A percentile compares a stretch with the other conserved stretches of the same genome.
Conservation (phyloP, 345 rosid species). For the Corchorus capsularis region DNA sequence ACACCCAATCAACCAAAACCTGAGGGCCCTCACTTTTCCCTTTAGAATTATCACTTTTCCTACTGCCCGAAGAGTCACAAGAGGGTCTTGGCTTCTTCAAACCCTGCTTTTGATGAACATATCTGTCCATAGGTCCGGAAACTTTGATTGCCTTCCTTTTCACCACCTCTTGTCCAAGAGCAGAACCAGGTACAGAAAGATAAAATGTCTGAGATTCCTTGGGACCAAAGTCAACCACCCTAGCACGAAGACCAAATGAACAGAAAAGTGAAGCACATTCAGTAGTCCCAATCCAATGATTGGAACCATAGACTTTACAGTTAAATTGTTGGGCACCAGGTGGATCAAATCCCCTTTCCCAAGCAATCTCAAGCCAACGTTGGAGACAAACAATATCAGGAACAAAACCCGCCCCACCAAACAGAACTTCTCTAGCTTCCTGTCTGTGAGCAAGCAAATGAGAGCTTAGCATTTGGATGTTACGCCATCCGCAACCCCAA, state of each 20-base stretch:
- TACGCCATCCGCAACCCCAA: constrained; percentile 92
- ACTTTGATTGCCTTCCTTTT: constrained; percentile 40
- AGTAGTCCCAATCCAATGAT: constrained; percentile 68
- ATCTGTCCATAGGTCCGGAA: constrained; percentile 76
- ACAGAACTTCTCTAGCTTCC: constrained; percentile 50
- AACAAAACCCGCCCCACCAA: constrained; percentile 68
- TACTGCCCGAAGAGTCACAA: constrained; percentile 21
- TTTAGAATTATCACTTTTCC: constrained; percentile 20
- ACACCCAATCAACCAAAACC: constrained; percentile 72
- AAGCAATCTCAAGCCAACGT: constrained; percentile 84
- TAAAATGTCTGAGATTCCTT: constrained; percentile 48
- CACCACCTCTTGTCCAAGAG: constrained; percentile 26
- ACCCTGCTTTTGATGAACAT: constrained; percentile 29
- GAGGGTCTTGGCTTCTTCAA: constrained; percentile 8
- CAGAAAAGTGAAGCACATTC: constrained; percentile 80
- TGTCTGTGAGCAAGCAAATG: constrained; percentile 52
- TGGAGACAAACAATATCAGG: constrained; percentile 74
- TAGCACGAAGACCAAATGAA: constrained; percentile 73
- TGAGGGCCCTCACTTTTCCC: constrained; percentile 38
- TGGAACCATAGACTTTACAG: constrained; percentile 48
- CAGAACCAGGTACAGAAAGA: constrained; percentile 70
- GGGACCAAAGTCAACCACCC: constrained; percentile 76
- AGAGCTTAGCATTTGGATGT: constrained; percentile 79
- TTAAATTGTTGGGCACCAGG: constrained; percentile 64
- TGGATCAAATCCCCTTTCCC: constrained; percentile 73